Percentiles rank a stretch among this genome's conserved stretches.
phyloP scores from a whole-genome alignment of 495 filamentous ascomycete species.

The Talaromyces trachyspermus region DNA sequence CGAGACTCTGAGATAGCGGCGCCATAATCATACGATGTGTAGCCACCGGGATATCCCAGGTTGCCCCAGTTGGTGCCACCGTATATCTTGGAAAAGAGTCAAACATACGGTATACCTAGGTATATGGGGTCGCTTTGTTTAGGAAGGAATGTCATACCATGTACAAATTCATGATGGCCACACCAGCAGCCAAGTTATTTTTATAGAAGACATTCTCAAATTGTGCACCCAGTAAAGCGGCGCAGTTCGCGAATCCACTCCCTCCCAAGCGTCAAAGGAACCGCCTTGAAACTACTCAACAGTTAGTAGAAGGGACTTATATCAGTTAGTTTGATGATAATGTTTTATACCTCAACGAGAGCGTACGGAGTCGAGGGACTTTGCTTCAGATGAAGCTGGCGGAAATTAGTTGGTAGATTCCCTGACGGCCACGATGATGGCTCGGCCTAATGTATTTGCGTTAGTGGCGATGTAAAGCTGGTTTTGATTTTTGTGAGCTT shows the following conservation, averaged over 20 bases:
- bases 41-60: constrained; percentile 62
- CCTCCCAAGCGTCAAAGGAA: constrained; percentile 72
- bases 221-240: constrained; percentile 55
- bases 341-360: constrained; percentile 49
- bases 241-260: constrained; percentile 58
- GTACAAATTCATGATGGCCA: constrained; percentile 57
- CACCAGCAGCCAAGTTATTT: constrained; percentile 61
- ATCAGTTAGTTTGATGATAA: background rate
- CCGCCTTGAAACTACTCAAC: constrained; percentile 59
- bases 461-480: constrained; percentile 7
- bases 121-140: no score
- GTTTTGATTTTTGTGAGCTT: constrained; percentile 11
- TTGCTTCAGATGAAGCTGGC: constrained; percentile 42
- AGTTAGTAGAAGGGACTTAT: constrained; percentile 5
- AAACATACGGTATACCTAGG: background rate
- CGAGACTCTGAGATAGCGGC: constrained; percentile 62
- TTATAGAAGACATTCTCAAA: constrained; percentile 78
- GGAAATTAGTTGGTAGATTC: constrained; percentile 39
- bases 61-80: constrained; percentile 88
- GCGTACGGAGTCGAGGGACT: constrained; percentile 63
- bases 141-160: constrained; percentile 44
- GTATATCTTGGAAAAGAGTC: constrained; percentile 35
- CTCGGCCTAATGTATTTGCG: constrained; percentile 21
- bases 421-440: constrained; percentile 43
- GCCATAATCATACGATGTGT: constrained; percentile 70